A percentile compares a stretch with the other conserved stretches of the same genome.
Conservation (phyloP, 2,329 filamentous ascomycete genomes). For the Emmonsiellopsis sp. region DNA sequence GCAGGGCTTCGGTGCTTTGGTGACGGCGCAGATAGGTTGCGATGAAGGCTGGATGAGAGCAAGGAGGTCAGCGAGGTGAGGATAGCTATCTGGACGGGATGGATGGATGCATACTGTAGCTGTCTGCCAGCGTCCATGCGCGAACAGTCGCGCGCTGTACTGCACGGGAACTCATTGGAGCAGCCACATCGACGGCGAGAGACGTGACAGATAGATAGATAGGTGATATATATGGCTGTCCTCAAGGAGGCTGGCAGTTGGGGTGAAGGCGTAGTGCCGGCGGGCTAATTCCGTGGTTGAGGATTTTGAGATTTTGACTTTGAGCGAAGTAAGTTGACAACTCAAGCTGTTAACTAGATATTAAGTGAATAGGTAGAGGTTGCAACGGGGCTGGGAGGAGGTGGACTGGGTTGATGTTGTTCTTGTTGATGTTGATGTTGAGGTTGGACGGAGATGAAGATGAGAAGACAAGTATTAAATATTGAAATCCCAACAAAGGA, state of each 20-base stretch:
- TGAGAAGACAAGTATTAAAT: too few species aligned
- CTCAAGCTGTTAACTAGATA: too few species aligned
- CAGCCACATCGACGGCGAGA: conserved; percentile 15
- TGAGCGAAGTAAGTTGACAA: too few species aligned
- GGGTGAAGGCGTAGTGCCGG: not conserved
- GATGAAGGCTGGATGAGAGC: conserved; percentile 23
- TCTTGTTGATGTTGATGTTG: too few species aligned
- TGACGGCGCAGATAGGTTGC: conserved; percentile 22
- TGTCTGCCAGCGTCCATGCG: conserved; percentile 29
- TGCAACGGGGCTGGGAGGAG: too few species aligned
- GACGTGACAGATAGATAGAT: not conserved
- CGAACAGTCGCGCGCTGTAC: conserved; percentile 31
- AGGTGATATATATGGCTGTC: not conserved
- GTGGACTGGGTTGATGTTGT: too few species aligned
- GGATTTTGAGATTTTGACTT: too few species aligned
- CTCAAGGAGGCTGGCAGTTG: not conserved
- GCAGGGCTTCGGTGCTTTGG: conserved; percentile 12
- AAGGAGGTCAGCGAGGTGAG: not conserved
- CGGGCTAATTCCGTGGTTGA: too few species aligned
- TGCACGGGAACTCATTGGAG: conserved; percentile 32
- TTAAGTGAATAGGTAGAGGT: too few species aligned
- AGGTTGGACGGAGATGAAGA: too few species aligned
- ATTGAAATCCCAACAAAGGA: too few species aligned
- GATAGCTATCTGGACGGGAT: too few species aligned
- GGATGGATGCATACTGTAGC: conserved; percentile 24